Conservation (phyloP, 805 yeast genomes). For the Lipomyces yamadae region DNA sequence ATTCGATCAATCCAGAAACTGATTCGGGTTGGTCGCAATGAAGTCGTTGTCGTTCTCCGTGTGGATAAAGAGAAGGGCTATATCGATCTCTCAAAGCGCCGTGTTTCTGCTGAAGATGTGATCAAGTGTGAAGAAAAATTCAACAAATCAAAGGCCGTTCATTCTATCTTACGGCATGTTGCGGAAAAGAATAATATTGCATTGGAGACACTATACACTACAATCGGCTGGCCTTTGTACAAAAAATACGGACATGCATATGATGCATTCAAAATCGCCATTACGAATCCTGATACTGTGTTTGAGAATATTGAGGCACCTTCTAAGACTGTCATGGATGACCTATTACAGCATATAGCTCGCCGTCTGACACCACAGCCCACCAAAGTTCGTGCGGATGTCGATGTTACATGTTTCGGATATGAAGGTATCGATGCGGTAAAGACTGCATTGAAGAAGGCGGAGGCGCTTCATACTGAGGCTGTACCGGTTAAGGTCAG, state of each 20-base stretch:
- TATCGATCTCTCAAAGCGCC: conserved; percentile 95
- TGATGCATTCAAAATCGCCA: conserved; percentile 95
- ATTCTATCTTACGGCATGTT: conserved; percentile 96
- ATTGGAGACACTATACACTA: conserved; percentile 81
- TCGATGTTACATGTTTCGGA: conserved; percentile 94
- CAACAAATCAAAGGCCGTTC: conserved; percentile 95
- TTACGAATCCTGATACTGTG: conserved; percentile 82
- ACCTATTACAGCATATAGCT: conserved; percentile 82
- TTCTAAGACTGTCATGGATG: conserved; percentile 73
- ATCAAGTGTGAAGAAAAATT: conserved; percentile 96
- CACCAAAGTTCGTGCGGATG: conserved; percentile 96
- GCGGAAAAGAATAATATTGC: conserved; percentile 94
- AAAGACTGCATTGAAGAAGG: conserved; percentile 82
- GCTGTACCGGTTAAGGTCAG: conserved; percentile 88
- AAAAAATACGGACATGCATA: conserved; percentile 95
- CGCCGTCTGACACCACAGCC: conserved; percentile 98
- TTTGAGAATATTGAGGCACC: conserved; percentile 81
- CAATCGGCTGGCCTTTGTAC: conserved; percentile 97
- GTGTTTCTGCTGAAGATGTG: conserved; percentile 97
- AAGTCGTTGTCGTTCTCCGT: conserved; percentile 95
- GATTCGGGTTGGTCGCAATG: conserved; percentile 97
- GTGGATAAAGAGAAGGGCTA: conserved; percentile 99
- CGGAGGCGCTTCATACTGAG: conserved; percentile 82
- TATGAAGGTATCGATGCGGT: conserved; percentile 99
- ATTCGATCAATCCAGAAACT: conserved; percentile 96